Evolutionary conservation across 2,329 filamentous ascomycete genomes (phyloP), one percentile per base, ranked within the genome.

Genomic region (Zasmidium citrigriseum): DNA sequence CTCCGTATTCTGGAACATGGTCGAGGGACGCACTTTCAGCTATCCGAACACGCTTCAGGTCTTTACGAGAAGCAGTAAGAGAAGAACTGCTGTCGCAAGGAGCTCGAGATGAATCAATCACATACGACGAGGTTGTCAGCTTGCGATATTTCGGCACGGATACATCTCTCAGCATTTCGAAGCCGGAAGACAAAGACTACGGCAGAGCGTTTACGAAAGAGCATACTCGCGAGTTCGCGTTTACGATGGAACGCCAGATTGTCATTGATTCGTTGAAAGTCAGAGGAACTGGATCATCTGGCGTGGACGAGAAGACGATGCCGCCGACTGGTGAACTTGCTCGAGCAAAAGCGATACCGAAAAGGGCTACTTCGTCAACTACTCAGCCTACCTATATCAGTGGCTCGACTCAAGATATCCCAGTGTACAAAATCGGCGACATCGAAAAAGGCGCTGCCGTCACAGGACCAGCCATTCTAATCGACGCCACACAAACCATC

Each of bases 1-100:
- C 83, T 59, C 83, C 82, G 79, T 61, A 83, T 60, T 83, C 82
- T 79, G 61, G 77, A 79, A 4, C 84, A 80, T 81, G 79, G 80
- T 83, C 85, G n/a, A 66, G 72, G 1, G 81, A 81, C 27, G 78
- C 80, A 0, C 82, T 84, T 0, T 78, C 86, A 2, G 73, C 81
- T 3, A 84, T 85, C 29, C 54, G 22, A 54, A 49, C 20, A 0
- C 67, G 75, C 2, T 71, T 77, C 29, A 51, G 66, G 1, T 20
- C 57, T 0, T 60, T 79, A 0, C 71, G 66, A 46, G 52, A 65
- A 0, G 69, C 62, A 27, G 74, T 79, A 0, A 67, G 68, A 0
- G 56, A 64, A 1, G 78, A 79, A 2, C 70, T 82, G 48, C 52
- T 72, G 2, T 60, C 67, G 0, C 79, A 82, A 64, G 79, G 80